Evolutionary conservation across 2,329 filamentous ascomycete species (phyloP).

Genomic region (Xylaria hypoxylon): DNA sequence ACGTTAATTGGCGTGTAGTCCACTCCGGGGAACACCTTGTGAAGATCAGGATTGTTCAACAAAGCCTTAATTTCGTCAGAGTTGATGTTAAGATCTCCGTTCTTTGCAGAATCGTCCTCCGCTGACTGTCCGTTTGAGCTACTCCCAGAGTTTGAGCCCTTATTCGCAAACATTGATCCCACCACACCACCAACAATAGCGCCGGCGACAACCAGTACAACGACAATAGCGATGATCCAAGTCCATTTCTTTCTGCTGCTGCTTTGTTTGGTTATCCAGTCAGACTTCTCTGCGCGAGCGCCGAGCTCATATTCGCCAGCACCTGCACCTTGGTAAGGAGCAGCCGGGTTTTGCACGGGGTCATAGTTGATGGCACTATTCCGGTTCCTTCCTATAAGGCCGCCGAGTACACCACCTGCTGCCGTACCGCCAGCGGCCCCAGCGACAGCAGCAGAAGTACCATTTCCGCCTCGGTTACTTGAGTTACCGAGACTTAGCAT

Average conservation of each 20-base stretch:
- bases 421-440: conserved; percentile 62
- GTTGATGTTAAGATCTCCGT: conserved; percentile 78
- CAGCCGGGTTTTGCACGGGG: conserved; percentile 58
- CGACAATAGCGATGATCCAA: conserved; percentile 73
- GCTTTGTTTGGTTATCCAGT: conserved; percentile 71
- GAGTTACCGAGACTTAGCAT: conserved; percentile 68
- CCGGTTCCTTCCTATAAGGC: conserved; percentile 52
- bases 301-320: conserved; percentile 53
- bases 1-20: conserved; percentile 94
- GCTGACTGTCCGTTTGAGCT: conserved; percentile 61
- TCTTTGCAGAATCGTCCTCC: conserved; percentile 67
- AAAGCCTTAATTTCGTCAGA: conserved; percentile 84
- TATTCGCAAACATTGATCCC: conserved; percentile 53
- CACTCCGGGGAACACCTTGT: conserved; percentile 95
- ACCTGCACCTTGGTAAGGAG: conserved; percentile 50
- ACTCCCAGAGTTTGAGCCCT: conserved; percentile 55
- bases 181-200: conserved; percentile 81
- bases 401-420: conserved; percentile 58
- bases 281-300: conserved; percentile 69
- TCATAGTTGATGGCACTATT: conserved; percentile 66
- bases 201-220: conserved; percentile 74
- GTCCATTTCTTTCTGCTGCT: conserved; percentile 73
- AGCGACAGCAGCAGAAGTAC: conserved; percentile 61
- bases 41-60: conserved; percentile 82
- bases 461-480: conserved; percentile 55